Evolutionary conservation across 106 monocot species (phyloP).

Genomic region (Platanthera zijinensis): DNA sequence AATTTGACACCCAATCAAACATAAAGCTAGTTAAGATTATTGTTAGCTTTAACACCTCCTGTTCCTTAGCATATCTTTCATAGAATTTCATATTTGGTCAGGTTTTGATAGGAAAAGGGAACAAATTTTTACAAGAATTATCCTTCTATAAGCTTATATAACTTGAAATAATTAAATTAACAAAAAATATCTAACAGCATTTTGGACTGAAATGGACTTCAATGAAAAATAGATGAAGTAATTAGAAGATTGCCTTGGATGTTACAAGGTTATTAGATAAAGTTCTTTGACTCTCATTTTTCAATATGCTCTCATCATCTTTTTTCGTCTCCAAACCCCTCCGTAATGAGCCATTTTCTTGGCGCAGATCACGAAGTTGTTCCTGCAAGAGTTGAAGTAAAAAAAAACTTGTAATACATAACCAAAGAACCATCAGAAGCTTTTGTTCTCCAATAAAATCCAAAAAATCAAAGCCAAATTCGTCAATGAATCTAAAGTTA

Average conservation of each 20-base stretch:
- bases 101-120: neutral
- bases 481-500: neutral
- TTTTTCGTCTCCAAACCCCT: slow-evolving; percentile 45
- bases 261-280: slow-evolving; percentile 21
- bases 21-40: too few relatives aligned
- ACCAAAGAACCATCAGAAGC: neutral
- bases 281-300: slow-evolving; percentile 24
- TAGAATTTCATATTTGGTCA: neutral
- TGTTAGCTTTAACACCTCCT: too few relatives aligned
- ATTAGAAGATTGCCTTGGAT: slow-evolving; percentile 4
- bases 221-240: neutral
- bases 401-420: neutral
- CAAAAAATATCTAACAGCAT: neutral
- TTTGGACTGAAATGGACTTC: neutral
- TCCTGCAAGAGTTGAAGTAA: slow-evolving; percentile 25
- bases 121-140: neutral
- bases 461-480: neutral
- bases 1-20: too few relatives aligned
- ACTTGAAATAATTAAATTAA: neutral
- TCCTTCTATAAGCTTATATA: neutral
- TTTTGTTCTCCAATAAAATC: neutral
- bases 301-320: slow-evolving; percentile 12
- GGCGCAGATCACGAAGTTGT: slow-evolving; percentile 60
- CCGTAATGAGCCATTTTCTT: slow-evolving; percentile 58
- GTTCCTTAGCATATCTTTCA: neutral